These are phyloP conservation scores for Quercus tomentella DNA, from an alignment of 331 rosid genomes.

Conservation along the genomic window DNA sequence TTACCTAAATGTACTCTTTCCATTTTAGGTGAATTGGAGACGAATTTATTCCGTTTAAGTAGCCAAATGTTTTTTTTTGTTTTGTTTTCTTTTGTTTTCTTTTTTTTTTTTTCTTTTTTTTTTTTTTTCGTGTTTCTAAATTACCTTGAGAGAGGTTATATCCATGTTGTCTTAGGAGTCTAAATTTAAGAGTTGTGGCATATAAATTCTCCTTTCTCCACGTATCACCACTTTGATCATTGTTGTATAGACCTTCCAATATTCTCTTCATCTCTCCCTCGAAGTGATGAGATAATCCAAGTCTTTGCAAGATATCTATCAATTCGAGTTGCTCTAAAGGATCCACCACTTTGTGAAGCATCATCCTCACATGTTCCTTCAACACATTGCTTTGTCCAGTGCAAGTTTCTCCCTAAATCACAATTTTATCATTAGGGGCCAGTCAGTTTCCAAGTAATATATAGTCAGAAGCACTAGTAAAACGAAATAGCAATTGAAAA, in stretches of 20 bases:
- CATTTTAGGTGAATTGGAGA: too few species aligned
- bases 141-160: not conserved
- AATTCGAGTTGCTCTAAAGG: not conserved
- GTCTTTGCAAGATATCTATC: constrained; percentile 6
- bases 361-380: constrained; percentile 10
- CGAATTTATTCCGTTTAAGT: too few species aligned
- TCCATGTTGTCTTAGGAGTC: constrained; percentile 17
- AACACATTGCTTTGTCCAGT: not conserved
- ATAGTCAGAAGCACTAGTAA: not conserved
- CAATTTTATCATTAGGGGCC: not conserved
- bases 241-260: not conserved
- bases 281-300: constrained; percentile 5
- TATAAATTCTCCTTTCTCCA: not conserved
- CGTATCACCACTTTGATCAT: not conserved
- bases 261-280: not conserved
- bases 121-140: not conserved
- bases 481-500: not conserved
- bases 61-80: too few species aligned
- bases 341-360: not conserved
- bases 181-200: constrained; percentile 12
- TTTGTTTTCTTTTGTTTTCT: too few species aligned
- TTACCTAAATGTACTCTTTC: too few species aligned
- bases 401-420: constrained; percentile 9
- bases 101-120: too few species aligned
- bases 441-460: too few species aligned